Conservation (phyloP, 2,329 filamentous ascomycete genomes). For the Scedosporium apiospermum region DNA sequence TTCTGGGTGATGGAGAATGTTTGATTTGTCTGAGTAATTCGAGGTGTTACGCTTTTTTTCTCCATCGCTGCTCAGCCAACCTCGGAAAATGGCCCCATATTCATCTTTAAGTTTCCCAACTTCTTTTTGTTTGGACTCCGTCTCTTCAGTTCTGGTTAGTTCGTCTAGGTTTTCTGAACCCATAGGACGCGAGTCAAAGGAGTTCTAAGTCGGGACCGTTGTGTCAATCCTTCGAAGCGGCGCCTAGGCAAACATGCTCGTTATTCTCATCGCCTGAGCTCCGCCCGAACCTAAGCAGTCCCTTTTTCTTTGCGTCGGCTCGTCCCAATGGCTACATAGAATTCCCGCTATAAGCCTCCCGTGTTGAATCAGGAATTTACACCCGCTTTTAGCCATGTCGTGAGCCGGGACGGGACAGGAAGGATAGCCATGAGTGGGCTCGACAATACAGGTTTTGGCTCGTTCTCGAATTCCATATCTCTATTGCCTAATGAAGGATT, state of each 20-base stretch:
- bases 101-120: too few species aligned
- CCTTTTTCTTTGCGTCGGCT: background rate
- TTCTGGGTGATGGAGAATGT: background rate
- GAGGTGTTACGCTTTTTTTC: too few species aligned
- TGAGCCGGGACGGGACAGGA: background rate
- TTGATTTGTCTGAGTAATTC: too few species aligned
- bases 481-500: too few species aligned
- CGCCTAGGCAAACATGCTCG: background rate
- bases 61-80: too few species aligned
- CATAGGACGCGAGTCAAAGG: too few species aligned
- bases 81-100: too few species aligned
- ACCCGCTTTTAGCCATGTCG: background rate
- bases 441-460: background rate
- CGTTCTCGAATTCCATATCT: background rate
- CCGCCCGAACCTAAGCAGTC: background rate
- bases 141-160: too few species aligned
- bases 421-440: background rate
- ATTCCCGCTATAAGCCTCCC: background rate
- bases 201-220: too few species aligned
- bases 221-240: background rate
- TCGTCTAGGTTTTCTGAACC: too few species aligned
- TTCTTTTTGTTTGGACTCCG: too few species aligned
- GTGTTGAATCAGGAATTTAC: background rate
- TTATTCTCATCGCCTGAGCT: background rate
- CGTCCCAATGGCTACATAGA: background rate